These are phyloP conservation scores for Berkeleyomyces rouxiae DNA, from an alignment of 2,329 filamentous ascomycete species.

Conservation along the genomic window DNA sequence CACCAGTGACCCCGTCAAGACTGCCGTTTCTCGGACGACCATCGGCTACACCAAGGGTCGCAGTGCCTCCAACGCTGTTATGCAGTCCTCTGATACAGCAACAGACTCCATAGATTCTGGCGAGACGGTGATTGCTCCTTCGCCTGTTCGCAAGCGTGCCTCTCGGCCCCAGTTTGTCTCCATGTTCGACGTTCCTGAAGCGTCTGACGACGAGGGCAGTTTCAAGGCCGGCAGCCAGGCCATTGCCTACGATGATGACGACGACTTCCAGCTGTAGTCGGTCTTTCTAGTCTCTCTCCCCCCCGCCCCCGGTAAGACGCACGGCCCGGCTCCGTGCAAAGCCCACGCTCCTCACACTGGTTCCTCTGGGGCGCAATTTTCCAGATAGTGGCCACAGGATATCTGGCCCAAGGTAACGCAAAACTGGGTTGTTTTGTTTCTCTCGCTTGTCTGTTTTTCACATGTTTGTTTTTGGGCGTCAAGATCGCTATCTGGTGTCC, in stretches of 20 bases:
- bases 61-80: constrained; percentile 23
- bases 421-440: constrained; percentile 8
- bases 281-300: background rate
- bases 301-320: background rate
- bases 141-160: constrained; percentile 15
- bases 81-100: background rate
- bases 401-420: constrained; percentile 11
- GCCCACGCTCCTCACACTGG: background rate
- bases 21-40: constrained; percentile 57
- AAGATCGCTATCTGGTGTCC: background rate
- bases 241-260: constrained; percentile 31
- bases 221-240: constrained; percentile 20
- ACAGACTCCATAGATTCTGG: background rate
- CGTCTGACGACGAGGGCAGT: constrained; percentile 24
- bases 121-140: constrained; percentile 2
- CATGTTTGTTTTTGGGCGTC: background rate
- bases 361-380: background rate
- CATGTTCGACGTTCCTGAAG: constrained; percentile 37
- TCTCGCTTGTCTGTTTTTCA: background rate
- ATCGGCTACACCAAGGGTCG: constrained; percentile 74
- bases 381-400: constrained; percentile 13
- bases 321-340: background rate
- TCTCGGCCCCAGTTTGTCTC: constrained; percentile 36
- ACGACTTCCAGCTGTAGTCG: constrained; percentile 33
- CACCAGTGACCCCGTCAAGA: constrained; percentile 12